These are phyloP conservation scores for Annulohypoxylon truncatum DNA, from an alignment of 2,329 filamentous ascomycete species.

Conservation along the genomic window DNA sequence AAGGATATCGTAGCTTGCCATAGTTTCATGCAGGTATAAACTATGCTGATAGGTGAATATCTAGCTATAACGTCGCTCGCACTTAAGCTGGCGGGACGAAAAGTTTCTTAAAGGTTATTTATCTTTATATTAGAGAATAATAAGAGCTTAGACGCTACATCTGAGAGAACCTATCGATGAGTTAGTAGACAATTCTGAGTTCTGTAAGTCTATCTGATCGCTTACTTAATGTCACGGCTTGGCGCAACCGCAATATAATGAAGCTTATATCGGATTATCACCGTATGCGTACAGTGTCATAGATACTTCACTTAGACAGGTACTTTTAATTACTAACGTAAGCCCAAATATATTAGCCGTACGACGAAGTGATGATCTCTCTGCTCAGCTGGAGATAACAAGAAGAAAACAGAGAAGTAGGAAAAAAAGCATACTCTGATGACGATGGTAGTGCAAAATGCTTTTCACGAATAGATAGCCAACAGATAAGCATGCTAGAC, in stretches of 20 bases:
- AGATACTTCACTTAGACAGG: neutral
- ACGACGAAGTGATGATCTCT: neutral
- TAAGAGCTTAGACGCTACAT: neutral
- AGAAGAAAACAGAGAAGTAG: neutral
- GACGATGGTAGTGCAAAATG: constrained; percentile 5
- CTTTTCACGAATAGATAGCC: constrained; percentile 26
- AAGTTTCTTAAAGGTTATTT: neutral
- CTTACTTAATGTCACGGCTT: constrained; percentile 6
- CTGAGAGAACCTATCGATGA: neutral
- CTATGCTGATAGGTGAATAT: neutral
- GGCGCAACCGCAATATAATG: neutral
- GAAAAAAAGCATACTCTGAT: constrained; percentile 3
- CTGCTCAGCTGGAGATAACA: neutral
- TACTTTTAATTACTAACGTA: neutral
- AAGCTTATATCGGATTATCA: neutral
- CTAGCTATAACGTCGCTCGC: neutral
- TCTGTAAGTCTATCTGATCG: neutral
- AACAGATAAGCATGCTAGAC: constrained; percentile 37
- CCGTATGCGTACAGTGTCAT: constrained; percentile 7
- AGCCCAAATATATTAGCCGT: neutral
- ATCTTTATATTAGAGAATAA: neutral
- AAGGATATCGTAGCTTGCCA: constrained; percentile 1
- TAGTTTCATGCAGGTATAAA: neutral
- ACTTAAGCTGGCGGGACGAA: neutral
- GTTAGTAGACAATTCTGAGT: neutral